A percentile compares a stretch with the other conserved stretches of the same genome.
Conservation (phyloP, 495 filamentous ascomycete species). For the Thozetella sp. region DNA sequence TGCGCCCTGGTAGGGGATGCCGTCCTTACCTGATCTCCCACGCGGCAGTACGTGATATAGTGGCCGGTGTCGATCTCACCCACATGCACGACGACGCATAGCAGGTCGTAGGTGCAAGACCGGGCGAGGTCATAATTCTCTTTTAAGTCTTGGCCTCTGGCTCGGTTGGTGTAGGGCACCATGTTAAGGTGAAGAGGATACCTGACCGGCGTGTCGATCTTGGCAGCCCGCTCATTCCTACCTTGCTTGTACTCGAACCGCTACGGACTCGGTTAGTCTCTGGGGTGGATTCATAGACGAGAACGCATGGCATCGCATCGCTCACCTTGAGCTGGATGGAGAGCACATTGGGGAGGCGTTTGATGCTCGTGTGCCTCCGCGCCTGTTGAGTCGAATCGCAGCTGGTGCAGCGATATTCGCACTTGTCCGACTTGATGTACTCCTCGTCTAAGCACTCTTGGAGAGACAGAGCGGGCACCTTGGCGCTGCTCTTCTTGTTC, state of each 20-base stretch:
- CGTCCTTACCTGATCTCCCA: slow-evolving; percentile 69
- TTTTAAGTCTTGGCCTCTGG: slow-evolving; percentile 33
- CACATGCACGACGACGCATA: slow-evolving; percentile 83
- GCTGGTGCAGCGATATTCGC: slow-evolving; percentile 78
- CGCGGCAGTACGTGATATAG: slow-evolving; percentile 83
- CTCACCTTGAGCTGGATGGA: slow-evolving; percentile 88
- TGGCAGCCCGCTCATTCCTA: slow-evolving; percentile 62
- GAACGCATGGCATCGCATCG: neutral
- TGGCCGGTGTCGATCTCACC: slow-evolving; percentile 88
- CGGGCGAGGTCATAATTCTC: slow-evolving; percentile 50
- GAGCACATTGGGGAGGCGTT: slow-evolving; percentile 80
- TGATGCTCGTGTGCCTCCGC: slow-evolving; percentile 78
- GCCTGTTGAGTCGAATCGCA: slow-evolving; percentile 74
- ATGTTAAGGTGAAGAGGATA: slow-evolving; percentile 89
- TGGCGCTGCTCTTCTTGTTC: slow-evolving; percentile 37
- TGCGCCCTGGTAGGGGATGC: neutral
- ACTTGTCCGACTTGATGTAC: slow-evolving; percentile 76
- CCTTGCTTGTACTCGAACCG: slow-evolving; percentile 75
- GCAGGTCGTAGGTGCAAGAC: slow-evolving; percentile 74
- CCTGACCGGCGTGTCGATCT: slow-evolving; percentile 78
- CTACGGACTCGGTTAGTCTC: slow-evolving; percentile 34
- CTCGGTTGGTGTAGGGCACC: slow-evolving; percentile 79
- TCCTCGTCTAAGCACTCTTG: slow-evolving; percentile 77
- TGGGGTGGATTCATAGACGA: neutral
- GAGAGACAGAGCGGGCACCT: slow-evolving; percentile 57